A percentile compares a stretch with the other conserved stretches of the same genome.
Conservation (phyloP, 2,329 filamentous ascomycete genomes). For the Aspergillus novofumigatus region DNA sequence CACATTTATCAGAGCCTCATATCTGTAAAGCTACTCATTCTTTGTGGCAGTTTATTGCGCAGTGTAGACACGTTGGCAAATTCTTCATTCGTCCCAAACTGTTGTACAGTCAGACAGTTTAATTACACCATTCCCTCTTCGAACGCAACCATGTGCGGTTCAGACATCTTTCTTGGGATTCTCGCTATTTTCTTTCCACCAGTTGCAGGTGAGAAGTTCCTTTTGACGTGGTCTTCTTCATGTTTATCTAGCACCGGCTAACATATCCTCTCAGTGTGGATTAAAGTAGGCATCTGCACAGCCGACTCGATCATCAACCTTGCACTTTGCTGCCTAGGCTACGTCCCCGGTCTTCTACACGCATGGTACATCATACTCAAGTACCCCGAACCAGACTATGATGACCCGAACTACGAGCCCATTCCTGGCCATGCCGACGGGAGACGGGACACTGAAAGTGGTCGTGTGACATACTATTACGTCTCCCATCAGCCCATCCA, state of each 20-base stretch:
- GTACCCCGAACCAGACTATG: slow-evolving; percentile 70
- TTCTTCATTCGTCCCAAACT: background rate
- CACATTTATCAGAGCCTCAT: background rate
- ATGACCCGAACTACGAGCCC: slow-evolving; percentile 58
- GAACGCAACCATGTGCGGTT: slow-evolving; percentile 50
- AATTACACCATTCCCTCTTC: slow-evolving; percentile 2
- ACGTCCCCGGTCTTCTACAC: slow-evolving; percentile 83
- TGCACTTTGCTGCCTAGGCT: slow-evolving; percentile 75
- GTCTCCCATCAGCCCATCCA: slow-evolving; percentile 51
- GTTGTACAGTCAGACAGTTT: background rate
- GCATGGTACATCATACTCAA: slow-evolving; percentile 97
- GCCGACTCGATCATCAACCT: slow-evolving; percentile 94
- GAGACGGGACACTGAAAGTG: slow-evolving; percentile 35
- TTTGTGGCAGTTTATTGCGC: background rate
- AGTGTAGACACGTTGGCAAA: background rate
- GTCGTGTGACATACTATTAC: slow-evolving; percentile 70
- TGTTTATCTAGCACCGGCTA: slow-evolving; percentile 27
- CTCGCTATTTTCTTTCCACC: slow-evolving; percentile 60
- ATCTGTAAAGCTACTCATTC: background rate
- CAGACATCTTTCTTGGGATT: slow-evolving; percentile 58
- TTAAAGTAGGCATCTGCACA: slow-evolving; percentile 89
- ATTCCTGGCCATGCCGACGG: slow-evolving; percentile 53
- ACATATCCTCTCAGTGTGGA: slow-evolving; percentile 66
- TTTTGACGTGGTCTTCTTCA: background rate
- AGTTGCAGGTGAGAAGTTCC: slow-evolving; percentile 47